Conservation (phyloP, 1,284 basidiomycete genomes). For the Golubevia sp. region DNA sequence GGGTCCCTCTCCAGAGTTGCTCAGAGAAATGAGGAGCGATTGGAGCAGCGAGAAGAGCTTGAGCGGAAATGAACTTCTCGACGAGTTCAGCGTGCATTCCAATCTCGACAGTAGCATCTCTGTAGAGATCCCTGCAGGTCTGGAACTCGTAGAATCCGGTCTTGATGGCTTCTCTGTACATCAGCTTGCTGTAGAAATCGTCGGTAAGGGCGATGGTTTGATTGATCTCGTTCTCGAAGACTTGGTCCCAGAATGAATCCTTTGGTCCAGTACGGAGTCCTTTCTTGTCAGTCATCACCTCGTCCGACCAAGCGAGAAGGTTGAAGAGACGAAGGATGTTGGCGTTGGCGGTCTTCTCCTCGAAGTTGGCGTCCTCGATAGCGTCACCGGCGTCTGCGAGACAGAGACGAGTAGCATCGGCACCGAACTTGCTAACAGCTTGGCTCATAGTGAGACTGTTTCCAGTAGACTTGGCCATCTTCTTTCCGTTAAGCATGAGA, state of each 20-base stretch:
- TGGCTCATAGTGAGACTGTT: constrained; percentile 57
- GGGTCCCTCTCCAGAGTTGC: constrained; percentile 76
- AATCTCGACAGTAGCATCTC: constrained; percentile 78
- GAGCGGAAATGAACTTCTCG: constrained; percentile 79
- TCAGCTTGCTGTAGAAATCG: constrained; percentile 68
- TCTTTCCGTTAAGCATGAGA: constrained; percentile 96
- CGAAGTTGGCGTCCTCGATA: constrained; percentile 97
- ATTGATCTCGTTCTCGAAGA: constrained; percentile 92
- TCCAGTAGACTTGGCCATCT: constrained; percentile 98
- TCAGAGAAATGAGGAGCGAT: constrained; percentile 95
- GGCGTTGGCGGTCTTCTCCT: constrained; percentile 97
- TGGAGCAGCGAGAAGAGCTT: constrained; percentile 80
- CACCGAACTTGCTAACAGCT: constrained; percentile 73
- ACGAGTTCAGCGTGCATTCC: constrained; percentile 84
- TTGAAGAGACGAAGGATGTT: constrained; percentile 94
- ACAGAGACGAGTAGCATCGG: constrained; percentile 86
- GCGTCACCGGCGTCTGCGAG: constrained; percentile 97
- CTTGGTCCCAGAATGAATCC: constrained; percentile 69
- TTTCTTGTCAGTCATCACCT: constrained; percentile 70
- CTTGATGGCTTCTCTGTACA: constrained; percentile 95
- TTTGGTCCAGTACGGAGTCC: constrained; percentile 69
- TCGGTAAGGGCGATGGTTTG: constrained; percentile 80
- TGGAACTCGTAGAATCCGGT: constrained; percentile 96
- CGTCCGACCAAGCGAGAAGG: constrained; percentile 87
- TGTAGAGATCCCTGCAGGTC: constrained; percentile 91